A percentile compares a stretch with the other conserved stretches of the same genome.
Evolutionary conservation across 768 basidiomycete genomes (phyloP).

Genomic region (Auricularia sp.): DNA sequence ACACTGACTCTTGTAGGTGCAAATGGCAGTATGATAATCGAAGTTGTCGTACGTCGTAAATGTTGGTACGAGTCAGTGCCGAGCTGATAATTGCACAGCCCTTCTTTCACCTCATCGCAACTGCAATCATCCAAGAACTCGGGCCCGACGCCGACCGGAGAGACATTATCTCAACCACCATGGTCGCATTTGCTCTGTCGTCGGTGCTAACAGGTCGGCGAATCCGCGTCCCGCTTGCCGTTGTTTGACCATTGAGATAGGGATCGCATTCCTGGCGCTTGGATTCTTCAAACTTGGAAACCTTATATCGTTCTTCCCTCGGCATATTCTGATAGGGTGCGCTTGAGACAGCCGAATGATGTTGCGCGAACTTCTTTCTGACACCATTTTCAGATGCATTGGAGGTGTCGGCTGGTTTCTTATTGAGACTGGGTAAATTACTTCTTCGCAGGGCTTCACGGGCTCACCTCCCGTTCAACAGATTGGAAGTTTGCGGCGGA

Average conservation of each 20-base stretch:
- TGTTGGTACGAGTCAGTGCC: not conserved
- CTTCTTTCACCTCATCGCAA: slow-evolving; percentile 90
- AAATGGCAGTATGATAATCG: slow-evolving; percentile 97
- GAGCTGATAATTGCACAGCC: slow-evolving; percentile 43
- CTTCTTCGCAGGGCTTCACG: not conserved
- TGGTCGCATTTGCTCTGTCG: slow-evolving; percentile 80
- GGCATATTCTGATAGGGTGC: slow-evolving; percentile 92
- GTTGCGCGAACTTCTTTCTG: not conserved
- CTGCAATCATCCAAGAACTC: slow-evolving; percentile 59
- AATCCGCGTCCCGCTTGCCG: slow-evolving; percentile 10
- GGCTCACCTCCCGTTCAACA: slow-evolving; percentile 15
- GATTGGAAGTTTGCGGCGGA: slow-evolving; percentile 76
- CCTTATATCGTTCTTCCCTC: slow-evolving; percentile 74
- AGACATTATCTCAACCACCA: slow-evolving; percentile 83
- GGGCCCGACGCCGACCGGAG: slow-evolving; percentile 51
- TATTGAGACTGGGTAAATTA: slow-evolving; percentile 66
- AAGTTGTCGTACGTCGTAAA: slow-evolving; percentile 66
- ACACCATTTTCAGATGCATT: slow-evolving; percentile 46
- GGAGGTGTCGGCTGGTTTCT: slow-evolving; percentile 95
- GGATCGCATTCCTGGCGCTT: slow-evolving; percentile 23
- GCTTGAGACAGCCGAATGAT: slow-evolving; percentile 15
- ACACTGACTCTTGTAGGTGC: slow-evolving; percentile 24
- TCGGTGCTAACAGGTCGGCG: slow-evolving; percentile 70
- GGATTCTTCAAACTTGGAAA: slow-evolving; percentile 82
- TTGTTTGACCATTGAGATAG: slow-evolving; percentile 7